Percentiles rank a stretch among this genome's conserved stretches.
Conservation (phyloP, 2,329 filamentous ascomycete species). For the Aspergillus sp. region DNA sequence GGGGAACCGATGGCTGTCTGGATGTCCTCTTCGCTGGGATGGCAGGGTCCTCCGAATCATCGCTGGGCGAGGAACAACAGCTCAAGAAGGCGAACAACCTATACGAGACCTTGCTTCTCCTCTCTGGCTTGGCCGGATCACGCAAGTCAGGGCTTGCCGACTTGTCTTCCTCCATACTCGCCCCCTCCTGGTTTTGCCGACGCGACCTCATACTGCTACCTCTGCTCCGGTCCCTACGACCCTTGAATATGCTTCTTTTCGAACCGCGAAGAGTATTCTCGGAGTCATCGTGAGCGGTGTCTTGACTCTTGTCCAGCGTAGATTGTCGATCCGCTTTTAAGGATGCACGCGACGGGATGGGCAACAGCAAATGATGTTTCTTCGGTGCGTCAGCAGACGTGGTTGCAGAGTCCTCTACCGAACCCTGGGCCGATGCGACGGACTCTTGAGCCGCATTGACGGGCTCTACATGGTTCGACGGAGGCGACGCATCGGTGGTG, state of each 20-base stretch:
- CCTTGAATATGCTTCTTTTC: conserved; percentile 65
- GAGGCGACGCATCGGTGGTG: conserved; percentile 25
- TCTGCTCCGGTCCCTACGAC: conserved; percentile 67
- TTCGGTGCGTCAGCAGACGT: conserved; percentile 31
- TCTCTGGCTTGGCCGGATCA: conserved; percentile 38
- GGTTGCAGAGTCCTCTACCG: conserved; percentile 20
- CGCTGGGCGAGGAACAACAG: conserved; percentile 51
- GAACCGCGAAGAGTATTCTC: conserved; percentile 67
- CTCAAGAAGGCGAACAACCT: conserved; percentile 50
- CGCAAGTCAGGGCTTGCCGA: conserved; percentile 35
- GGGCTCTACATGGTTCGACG: conserved; percentile 22
- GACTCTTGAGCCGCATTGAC: conserved; percentile 14
- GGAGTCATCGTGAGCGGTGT: conserved; percentile 36
- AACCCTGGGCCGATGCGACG: conserved; percentile 21
- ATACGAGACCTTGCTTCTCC: conserved; percentile 45
- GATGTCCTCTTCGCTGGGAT: conserved; percentile 50
- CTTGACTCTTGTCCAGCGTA: conserved; percentile 35
- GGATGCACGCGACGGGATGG: conserved; percentile 42
- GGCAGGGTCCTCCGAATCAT: conserved; percentile 47
- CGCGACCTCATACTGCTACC: conserved; percentile 57
- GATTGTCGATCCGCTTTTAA: conserved; percentile 41
- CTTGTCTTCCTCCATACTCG: conserved; percentile 37
- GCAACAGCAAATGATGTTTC: conserved; percentile 41
- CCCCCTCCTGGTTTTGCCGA: conserved; percentile 37
- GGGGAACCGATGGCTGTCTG: conserved; percentile 40